A percentile compares a stretch with the other conserved stretches of the same genome.
phyloP scores from a whole-genome alignment of 75 land plant genomes.

The Picea sitchensis region DNA sequence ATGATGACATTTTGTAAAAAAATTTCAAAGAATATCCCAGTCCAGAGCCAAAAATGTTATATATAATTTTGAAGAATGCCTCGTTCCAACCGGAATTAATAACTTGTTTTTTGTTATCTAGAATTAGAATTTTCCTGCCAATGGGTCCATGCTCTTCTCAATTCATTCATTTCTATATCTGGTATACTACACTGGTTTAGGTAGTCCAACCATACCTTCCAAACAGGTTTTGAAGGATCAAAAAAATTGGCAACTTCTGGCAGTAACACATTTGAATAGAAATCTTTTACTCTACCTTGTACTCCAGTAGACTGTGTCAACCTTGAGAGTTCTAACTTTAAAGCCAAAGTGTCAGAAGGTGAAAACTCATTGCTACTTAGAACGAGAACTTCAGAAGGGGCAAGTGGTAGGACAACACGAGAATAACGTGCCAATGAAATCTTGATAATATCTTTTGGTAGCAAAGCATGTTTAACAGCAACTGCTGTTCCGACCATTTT shows the following conservation, averaged over 20 bases:
- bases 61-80: not conserved
- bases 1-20: not conserved
- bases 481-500: slow-evolving; percentile 99
- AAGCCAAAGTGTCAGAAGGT: not conserved
- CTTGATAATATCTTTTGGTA: slow-evolving; percentile 71
- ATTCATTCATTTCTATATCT: slow-evolving; percentile 47
- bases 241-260: slow-evolving; percentile 50
- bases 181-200: slow-evolving; percentile 51
- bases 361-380: slow-evolving; percentile 63
- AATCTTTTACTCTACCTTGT: slow-evolving; percentile 31
- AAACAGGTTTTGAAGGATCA: slow-evolving; percentile 42
- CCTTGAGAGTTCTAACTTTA: slow-evolving; percentile 36
- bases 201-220: slow-evolving; percentile 64
- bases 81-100: not conserved
- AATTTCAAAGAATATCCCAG: not conserved
- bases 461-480: slow-evolving; percentile 71
- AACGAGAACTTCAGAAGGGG: slow-evolving; percentile 87
- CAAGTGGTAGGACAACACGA: slow-evolving; percentile 79
- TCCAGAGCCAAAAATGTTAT: not conserved
- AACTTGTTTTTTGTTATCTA: not conserved
- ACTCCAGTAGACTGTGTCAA: slow-evolving; percentile 56
- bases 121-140: slow-evolving; percentile 37
- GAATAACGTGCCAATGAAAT: slow-evolving; percentile 71
- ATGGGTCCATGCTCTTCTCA: slow-evolving; percentile 47
- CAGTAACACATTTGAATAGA: slow-evolving; percentile 38